These are phyloP conservation scores for Fonsecaea nubica DNA, from an alignment of 2,329 filamentous ascomycete species.

Conservation along the genomic window DNA sequence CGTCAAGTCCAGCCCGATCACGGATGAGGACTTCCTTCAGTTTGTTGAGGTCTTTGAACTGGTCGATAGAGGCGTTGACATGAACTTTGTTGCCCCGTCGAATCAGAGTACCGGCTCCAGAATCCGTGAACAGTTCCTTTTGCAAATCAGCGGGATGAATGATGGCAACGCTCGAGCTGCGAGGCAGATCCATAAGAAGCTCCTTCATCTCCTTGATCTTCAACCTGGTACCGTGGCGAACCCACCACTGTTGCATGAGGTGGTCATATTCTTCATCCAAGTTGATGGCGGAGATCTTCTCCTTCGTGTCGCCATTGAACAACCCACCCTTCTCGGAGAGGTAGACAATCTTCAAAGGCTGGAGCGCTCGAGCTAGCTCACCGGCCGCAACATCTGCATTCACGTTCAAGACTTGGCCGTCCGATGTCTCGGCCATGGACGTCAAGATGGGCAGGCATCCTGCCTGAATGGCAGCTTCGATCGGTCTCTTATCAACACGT, in stretches of 20 bases:
- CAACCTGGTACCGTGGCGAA: slow-evolving; percentile 88
- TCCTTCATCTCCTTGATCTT: slow-evolving; percentile 99
- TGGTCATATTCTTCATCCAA: slow-evolving; percentile 94
- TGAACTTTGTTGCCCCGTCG: slow-evolving; percentile 88
- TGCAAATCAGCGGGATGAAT: slow-evolving; percentile 96
- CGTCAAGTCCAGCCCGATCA: slow-evolving; percentile 81
- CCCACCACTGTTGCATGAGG: slow-evolving; percentile 93
- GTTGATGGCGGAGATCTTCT: slow-evolving; percentile 97
- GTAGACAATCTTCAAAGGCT: slow-evolving; percentile 97
- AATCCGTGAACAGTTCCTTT: slow-evolving; percentile 96
- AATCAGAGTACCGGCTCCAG: slow-evolving; percentile 90
- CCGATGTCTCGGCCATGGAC: slow-evolving; percentile 91
- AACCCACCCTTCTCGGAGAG: slow-evolving; percentile 97
- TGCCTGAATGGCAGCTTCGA: slow-evolving; percentile 88
- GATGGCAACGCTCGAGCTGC: slow-evolving; percentile 93
- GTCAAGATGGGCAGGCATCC: slow-evolving; percentile 92
- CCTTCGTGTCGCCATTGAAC: slow-evolving; percentile 89
- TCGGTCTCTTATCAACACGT: slow-evolving; percentile 85
- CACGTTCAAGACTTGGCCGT: slow-evolving; percentile 93
- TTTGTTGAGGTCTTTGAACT: slow-evolving; percentile 77
- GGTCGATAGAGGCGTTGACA: slow-evolving; percentile 71
- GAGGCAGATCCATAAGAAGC: slow-evolving; percentile 83
- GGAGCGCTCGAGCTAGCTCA: slow-evolving; percentile 83
- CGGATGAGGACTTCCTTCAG: slow-evolving; percentile 83
- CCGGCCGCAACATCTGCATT: slow-evolving; percentile 97